Base-by-base conservation (phyloP, 352 stramenopile species). In the Phytophthora lateralis region DNA sequence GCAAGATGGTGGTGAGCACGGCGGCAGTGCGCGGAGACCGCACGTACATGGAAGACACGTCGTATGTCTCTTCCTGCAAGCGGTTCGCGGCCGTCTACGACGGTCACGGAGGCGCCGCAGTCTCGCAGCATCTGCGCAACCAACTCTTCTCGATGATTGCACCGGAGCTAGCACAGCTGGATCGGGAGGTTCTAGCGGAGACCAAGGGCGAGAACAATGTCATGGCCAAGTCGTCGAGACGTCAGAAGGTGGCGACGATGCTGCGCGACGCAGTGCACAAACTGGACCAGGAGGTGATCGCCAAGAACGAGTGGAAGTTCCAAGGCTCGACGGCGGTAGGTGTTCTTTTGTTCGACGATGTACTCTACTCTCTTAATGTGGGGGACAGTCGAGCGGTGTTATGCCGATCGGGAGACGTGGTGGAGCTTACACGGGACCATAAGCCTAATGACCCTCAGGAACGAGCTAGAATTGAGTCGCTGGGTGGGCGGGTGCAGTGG, bases 311-410 rank as follows among this genome's bases (percentile, higher is more conserved):
- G 48, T 95, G 86, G 86, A 85, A 82, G 49, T 88, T 79, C 14
- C 80, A 93, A 50, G 88, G 88, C 26, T 92, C 88, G 12, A 96
- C 88, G 0, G 87, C 78, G 0, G 76, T 84, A 0, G 85, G 82
- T 4, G 79, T 94, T 48, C 66, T 94, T 14, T 50, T 96, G 14
- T 86, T 83, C 42, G 82, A 92, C 37, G 85, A 95, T 48, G 67
- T 81, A 8, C 83, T 96, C 43, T 85, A 90, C 54, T 86, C 81
- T 29, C 56, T 94, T 20, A 98, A 99, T 65, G 85, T 98, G n/a
- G 96, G 96, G 20, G 96, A 99, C 60, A 98, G 85, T 64, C 90
- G 96, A 26, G 96, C 95, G 4, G 88, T 99, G 27, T 73, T 99
- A 50, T 97, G 92, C 67, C 85, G 95, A 34, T 75, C 60, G 14